Base-by-base conservation (phyloP, 306 rosid species). In the Spatholobus suberectus region DNA sequence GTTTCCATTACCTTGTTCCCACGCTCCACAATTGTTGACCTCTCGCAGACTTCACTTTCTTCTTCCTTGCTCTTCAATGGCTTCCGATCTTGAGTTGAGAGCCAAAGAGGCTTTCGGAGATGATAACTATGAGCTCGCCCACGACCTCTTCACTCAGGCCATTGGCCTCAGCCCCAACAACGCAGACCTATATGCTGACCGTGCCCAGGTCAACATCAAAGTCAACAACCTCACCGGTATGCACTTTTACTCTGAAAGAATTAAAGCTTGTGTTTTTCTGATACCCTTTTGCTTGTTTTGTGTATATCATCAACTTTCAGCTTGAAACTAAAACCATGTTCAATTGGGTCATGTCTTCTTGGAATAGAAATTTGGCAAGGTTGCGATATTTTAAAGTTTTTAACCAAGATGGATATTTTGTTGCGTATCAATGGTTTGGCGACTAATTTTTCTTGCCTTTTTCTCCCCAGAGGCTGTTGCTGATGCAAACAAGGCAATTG, bases 141-240 rank as follows among this genome's bases (percentile, higher is more conserved):
- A 35, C 2, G 89, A 89, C 21, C 89, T 90, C 73, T 84, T 75
- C 80, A 66, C 89, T 34, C 88, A 90, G 61, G 96, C 93, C 63
- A 89, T 91, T 62, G 46, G 49, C 18, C 77, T 89, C 55, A 70
- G 47, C 86, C 93, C 96, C 57, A 70, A 40, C 10, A 86, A 66
- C 86, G 83, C 97, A 12, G 90, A 85, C 35, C 90, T 88, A 21
- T 88, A 46, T 52, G 79, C 85, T 12, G 90, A 92, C 82, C 98
- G 98, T 21, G 93, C 98, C 15, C 98, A 94, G 85, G 98, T 94
- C 83, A 87, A 94, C 84, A 88, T 94, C 90, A 94, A 94, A 78
- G 84, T 88, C 89, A 2, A 23, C 9, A 80, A 81, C 70, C 76
- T 52, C 82, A 83, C 93, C 12, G 94, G 97, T 93, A 46, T 26